Conservation (phyloP, 169 alveolate species). For the Eimeria necatrix region DNA sequence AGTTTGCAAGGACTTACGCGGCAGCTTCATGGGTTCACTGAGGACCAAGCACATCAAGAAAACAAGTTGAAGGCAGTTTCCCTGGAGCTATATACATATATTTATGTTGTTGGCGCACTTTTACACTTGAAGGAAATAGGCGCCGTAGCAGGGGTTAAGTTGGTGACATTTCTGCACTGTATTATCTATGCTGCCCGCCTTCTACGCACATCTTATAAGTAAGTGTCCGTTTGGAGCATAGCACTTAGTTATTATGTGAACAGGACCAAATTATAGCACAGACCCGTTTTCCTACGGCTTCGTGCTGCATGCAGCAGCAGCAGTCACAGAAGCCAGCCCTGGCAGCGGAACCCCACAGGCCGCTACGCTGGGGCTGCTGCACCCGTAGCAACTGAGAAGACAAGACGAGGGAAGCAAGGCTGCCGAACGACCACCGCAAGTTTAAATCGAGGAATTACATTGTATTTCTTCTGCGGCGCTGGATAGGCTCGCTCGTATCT, state of each 20-base stretch:
- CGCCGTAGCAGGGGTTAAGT: too few relatives aligned
- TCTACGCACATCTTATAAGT: too few relatives aligned
- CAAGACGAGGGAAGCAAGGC: background rate
- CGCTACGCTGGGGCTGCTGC: background rate
- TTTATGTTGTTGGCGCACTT: too few relatives aligned
- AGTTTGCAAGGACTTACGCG: too few relatives aligned
- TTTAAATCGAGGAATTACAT: background rate
- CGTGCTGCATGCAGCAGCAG: too few relatives aligned
- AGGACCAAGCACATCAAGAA: background rate
- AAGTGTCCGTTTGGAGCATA: background rate
- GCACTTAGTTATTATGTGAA: background rate
- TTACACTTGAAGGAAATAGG: too few relatives aligned
- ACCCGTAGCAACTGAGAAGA: background rate
- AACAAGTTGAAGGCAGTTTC: background rate
- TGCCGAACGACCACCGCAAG: background rate
- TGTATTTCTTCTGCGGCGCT: constrained; percentile 18
- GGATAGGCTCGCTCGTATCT: background rate
- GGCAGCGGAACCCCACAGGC: background rate
- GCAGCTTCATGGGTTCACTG: background rate
- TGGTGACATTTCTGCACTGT: too few relatives aligned
- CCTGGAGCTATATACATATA: too few relatives aligned
- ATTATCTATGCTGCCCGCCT: too few relatives aligned
- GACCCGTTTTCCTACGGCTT: too few relatives aligned
- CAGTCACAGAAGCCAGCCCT: background rate
- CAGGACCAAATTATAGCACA: background rate